Evolutionary conservation across 768 basidiomycete genomes (phyloP).

Genomic region (Rhodotorula kratochvilovae): DNA sequence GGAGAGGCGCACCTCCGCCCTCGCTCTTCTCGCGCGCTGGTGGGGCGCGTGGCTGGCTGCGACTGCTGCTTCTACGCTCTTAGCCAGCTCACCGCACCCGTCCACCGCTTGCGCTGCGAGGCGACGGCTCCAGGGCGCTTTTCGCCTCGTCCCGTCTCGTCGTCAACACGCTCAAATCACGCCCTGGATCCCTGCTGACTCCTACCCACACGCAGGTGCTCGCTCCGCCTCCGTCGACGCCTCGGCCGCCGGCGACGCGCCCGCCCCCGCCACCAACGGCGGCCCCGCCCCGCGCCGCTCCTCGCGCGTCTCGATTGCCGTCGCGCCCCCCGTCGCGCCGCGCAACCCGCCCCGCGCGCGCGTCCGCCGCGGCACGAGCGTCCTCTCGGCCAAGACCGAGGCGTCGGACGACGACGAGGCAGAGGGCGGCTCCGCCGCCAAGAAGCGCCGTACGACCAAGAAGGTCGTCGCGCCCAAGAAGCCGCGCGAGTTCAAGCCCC

Average conservation of each 20-base stretch:
- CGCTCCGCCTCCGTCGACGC: constrained; percentile 4
- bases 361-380: not conserved
- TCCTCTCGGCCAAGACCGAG: constrained; percentile 5
- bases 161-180: not conserved
- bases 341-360: not conserved
- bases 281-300: constrained; percentile 13
- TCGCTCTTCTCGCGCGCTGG: too few relatives aligned
- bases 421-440: not conserved
- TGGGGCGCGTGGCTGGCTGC: too few relatives aligned
- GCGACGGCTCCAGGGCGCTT: too few relatives aligned
- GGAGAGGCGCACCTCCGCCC: too few relatives aligned
- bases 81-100: not conserved
- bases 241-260: not conserved
- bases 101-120: too few relatives aligned
- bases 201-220: not conserved
- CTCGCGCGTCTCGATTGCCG: constrained; percentile 18
- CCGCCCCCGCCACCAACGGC: not conserved
- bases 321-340: not conserved
- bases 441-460: constrained; percentile 14
- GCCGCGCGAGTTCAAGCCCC: not conserved
- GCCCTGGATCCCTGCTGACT: not conserved
- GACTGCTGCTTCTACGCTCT: too few relatives aligned
- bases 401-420: constrained; percentile 18
- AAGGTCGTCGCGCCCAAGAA: not conserved
- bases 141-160: not conserved